These are phyloP conservation scores for Mycena citricolor DNA, from an alignment of 1,284 basidiomycete genomes.

Conservation along the genomic window DNA sequence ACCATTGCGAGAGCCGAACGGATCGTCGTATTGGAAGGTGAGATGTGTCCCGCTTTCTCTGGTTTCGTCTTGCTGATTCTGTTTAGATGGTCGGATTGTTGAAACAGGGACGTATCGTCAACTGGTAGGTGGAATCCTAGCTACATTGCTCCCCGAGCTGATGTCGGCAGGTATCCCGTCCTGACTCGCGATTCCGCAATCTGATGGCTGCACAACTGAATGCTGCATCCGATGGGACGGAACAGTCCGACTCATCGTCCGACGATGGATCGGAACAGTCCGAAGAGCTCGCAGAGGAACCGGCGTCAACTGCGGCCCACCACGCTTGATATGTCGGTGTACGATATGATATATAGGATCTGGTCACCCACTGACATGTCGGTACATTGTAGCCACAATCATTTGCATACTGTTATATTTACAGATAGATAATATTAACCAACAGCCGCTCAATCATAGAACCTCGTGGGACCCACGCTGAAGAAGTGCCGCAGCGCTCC, in stretches of 20 bases:
- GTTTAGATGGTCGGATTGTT: slow-evolving; percentile 71
- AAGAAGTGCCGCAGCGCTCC: too few species aligned
- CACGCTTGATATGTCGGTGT: too few species aligned
- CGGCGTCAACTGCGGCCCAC: not conserved
- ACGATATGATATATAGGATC: too few species aligned
- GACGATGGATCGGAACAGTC: slow-evolving; percentile 1
- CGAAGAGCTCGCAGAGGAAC: slow-evolving; percentile 1
- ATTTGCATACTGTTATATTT: too few species aligned
- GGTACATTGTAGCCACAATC: too few species aligned
- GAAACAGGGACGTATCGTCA: slow-evolving; percentile 85
- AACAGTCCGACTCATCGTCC: slow-evolving; percentile 3
- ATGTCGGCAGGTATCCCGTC: slow-evolving; percentile 65
- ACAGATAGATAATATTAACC: too few species aligned
- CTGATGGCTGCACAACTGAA: slow-evolving; percentile 87
- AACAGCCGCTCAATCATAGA: too few species aligned
- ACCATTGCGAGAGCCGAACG: slow-evolving; percentile 84
- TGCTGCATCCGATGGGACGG: slow-evolving; percentile 42
- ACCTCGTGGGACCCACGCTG: too few species aligned
- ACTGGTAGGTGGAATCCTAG: slow-evolving; percentile 47
- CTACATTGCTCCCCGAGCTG: slow-evolving; percentile 7
- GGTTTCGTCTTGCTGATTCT: not conserved
- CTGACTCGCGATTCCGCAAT: slow-evolving; percentile 74
- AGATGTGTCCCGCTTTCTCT: slow-evolving; percentile 7
- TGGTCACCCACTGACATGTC: too few species aligned
- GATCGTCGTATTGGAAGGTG: slow-evolving; percentile 85